These are phyloP conservation scores for Boletus tomentosulus DNA, from an alignment of 768 basidiomycete species.

Conservation along the genomic window DNA sequence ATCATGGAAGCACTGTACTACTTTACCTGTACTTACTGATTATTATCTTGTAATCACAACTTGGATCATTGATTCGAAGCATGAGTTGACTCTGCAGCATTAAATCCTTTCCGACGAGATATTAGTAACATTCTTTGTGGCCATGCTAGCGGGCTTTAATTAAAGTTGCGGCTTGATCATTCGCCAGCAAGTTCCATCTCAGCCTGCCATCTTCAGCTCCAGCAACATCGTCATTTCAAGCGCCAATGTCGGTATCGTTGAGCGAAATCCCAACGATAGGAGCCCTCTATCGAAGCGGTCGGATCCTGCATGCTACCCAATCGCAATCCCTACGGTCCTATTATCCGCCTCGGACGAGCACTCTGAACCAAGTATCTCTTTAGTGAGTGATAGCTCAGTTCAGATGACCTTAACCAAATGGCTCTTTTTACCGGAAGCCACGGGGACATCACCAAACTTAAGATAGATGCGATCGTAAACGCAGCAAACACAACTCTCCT, in stretches of 20 bases:
- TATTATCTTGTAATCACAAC: background rate
- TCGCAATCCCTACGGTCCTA: constrained; percentile 6
- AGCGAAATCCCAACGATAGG: constrained; percentile 53
- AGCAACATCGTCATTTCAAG: constrained; percentile 11
- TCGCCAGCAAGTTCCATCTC: background rate
- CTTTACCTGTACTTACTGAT: constrained; percentile 12
- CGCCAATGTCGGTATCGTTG: constrained; percentile 25
- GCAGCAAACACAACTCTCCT: constrained; percentile 72
- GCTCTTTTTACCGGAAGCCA: constrained; percentile 42
- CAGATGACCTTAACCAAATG: background rate
- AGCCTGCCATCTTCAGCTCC: background rate
- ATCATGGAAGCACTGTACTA: constrained; percentile 5
- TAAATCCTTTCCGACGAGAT: no score
- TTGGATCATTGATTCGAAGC: background rate
- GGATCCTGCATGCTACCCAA: constrained; percentile 34
- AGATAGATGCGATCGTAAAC: constrained; percentile 75
- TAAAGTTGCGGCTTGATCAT: background rate
- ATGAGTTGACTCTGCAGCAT: background rate
- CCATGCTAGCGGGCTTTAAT: no score
- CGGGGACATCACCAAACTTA: constrained; percentile 72
- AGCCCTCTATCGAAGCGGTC: constrained; percentile 44
- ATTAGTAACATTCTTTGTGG: no score
- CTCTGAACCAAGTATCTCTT: constrained; percentile 61
- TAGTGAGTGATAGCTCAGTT: constrained; percentile 45
- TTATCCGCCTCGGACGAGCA: constrained; percentile 34